phyloP scores from a whole-genome alignment of 2,329 filamentous ascomycete species.

The Aspergillus pseudoviridinutans region DNA sequence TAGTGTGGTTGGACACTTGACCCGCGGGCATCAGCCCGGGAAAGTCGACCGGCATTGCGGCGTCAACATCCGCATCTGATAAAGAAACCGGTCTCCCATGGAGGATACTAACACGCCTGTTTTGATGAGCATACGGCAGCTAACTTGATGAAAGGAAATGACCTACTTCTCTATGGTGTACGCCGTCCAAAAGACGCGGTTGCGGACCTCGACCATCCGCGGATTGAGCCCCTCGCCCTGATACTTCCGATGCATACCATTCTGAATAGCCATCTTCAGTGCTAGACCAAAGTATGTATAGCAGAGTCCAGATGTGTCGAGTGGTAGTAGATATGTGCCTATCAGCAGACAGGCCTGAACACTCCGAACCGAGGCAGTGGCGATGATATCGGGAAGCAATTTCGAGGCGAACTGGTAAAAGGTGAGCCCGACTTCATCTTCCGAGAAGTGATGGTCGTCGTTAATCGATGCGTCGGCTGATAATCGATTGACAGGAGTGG shows the following conservation, averaged over 20 bases:
- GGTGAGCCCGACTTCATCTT: constrained; percentile 53
- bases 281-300: constrained; percentile 57
- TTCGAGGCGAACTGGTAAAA: constrained; percentile 56
- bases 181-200: constrained; percentile 56
- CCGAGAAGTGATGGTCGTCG: constrained; percentile 40
- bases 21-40: constrained; percentile 41
- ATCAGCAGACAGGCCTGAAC: constrained; percentile 57
- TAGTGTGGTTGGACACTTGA: constrained; percentile 42
- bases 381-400: constrained; percentile 55
- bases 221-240: constrained; percentile 46
- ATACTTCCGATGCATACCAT: constrained; percentile 56
- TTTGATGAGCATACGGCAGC: constrained; percentile 2
- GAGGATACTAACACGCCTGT: constrained; percentile 52
- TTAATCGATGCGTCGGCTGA: constrained; percentile 18
- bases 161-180: constrained; percentile 54
- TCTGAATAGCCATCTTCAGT: constrained; percentile 56
- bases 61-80: constrained; percentile 51
- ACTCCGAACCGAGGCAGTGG: constrained; percentile 53
- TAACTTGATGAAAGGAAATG: background rate
- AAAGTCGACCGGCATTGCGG: constrained; percentile 48
- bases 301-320: constrained; percentile 54
- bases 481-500: constrained; percentile 32
- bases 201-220: constrained; percentile 50
- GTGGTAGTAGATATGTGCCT: constrained; percentile 52
- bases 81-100: constrained; percentile 56